Evolutionary conservation across 768 basidiomycete genomes (phyloP), one percentile per base, ranked within the genome.

Genomic region (Termitomyces bulborhizus): DNA sequence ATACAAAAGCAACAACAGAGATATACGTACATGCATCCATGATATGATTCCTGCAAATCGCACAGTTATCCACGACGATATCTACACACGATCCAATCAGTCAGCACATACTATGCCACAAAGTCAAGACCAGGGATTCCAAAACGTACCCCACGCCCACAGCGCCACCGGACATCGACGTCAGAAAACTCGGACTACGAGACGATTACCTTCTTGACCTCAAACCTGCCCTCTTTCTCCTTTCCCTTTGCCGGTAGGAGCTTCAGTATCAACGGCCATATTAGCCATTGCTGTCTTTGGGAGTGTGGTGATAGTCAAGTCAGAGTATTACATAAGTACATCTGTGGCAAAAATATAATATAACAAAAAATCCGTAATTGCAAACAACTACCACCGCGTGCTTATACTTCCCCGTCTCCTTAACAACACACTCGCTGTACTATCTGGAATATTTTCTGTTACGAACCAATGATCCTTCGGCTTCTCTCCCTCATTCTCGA

Each of bases 11-110:
- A 31, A 13, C 31, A 1, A 46, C 27, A n/a, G 43, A 9, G 41
- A 21, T 18, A 49, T 39, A 74, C 90, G 65, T 64, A 98, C 97
- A 99, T 44, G 98, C 87, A 71, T 99, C 97, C 97, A 99, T 99
- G 76, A 99, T 98, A 68, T 99, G 96, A 70, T 98, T 98, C 71
- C 94, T 85, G 80, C 97, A 99, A 76, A 99, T 99, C 49, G 97
- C 97, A 65, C 97, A 98, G 74, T 98, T 99, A 73, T 98, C 96
- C 55, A 98, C 96, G 57, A 97, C 94, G 66, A 98, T 98, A 69
- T 98, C 95, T 96, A 34, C 36, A 26, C 24, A 21, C 29, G 43
- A 52, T 56, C n/a, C 12, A 37, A 37, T 15, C 37, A 47, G 45
- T 31, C 40, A 15, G 8, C 27, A 12, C n/a, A 32, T 9, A 4